Evolutionary conservation across 2,329 filamentous ascomycete genomes (phyloP), one percentile per base, ranked within the genome.

Genomic region (Diaporthe helianthi): DNA sequence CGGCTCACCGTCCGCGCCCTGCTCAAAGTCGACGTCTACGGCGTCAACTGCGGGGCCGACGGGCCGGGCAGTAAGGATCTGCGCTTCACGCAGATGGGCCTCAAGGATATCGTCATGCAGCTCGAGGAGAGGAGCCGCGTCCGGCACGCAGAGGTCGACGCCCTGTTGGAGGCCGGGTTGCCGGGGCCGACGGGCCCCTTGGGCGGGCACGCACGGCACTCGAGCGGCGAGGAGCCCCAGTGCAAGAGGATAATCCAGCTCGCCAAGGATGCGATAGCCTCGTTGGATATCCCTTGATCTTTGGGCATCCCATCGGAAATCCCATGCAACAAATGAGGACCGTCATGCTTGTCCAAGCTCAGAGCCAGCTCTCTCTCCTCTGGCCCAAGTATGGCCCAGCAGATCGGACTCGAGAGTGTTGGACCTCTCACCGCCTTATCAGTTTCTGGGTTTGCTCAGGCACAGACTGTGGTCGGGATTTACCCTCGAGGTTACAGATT

Each of bases 1-100:
- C 80, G 87, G 44, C 79, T 81, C 9, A 81, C 82, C 2, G 82
- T 89, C 49, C 81, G 87, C 17, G 84, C 84, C 2, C 78, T 90
- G 68, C 77, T 90, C 22, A 84, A 83, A 69, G 73, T 86, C 15
- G 88, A 90, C 73, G 83, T 90, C 9, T 88, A 90, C 75, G 88
- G 88, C 0, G 74, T 86, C 33, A 73, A 74, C 26, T 64, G 71
- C n/a, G 31, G 36, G 10, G 70, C 72, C 73, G 47, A 58, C 29
- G 36, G 22, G 4, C 73, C 73, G 19, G 72, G 74, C 36, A 47
- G 51, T 22, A 69, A 68, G 69, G 22, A 19, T 13, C 38, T 41
- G 49, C 73, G 75, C 54, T 47, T 67, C 7, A 73, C 78, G 47
- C 83, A 86, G 53, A 78, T 83, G 26, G 87, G 87, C 0, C 79